A percentile compares a stretch with the other conserved stretches of the same genome.
Conservation (phyloP, 352 stramenopile species). For the Pythium apleroticum region DNA sequence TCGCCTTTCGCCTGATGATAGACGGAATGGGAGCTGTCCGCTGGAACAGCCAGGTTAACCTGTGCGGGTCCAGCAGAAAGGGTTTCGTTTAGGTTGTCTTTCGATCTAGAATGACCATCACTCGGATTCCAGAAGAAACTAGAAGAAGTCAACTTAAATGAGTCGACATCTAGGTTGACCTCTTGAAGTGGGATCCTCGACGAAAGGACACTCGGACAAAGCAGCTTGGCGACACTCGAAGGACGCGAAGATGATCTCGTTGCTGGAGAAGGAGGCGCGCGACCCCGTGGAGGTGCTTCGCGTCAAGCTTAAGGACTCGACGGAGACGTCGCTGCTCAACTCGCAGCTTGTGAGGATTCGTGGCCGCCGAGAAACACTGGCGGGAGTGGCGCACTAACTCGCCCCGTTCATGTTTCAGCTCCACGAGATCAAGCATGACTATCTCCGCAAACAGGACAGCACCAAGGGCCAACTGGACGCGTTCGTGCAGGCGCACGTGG, state of each 20-base stretch:
- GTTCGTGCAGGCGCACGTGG: conserved; percentile 76
- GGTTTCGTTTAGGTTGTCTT: conserved; percentile 9
- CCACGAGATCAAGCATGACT: conserved; percentile 85
- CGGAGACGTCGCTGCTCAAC: conserved; percentile 79
- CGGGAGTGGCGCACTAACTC: not conserved
- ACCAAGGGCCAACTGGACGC: conserved; percentile 71
- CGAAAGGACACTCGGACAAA: too few species aligned
- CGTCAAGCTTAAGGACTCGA: conserved; percentile 81
- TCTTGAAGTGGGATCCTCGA: not conserved
- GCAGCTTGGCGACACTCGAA: not conserved
- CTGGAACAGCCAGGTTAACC: conserved; percentile 8
- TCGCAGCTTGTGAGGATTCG: conserved; percentile 54
- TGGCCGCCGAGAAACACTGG: not conserved
- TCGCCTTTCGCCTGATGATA: not conserved
- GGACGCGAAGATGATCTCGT: conserved; percentile 54
- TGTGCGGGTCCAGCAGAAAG: not conserved
- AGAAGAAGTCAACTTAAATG: not conserved
- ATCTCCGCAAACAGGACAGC: conserved; percentile 67
- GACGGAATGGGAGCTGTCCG: not conserved
- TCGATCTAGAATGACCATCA: conserved; percentile 16
- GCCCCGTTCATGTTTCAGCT: conserved; percentile 33
- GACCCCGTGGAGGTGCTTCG: conserved; percentile 82
- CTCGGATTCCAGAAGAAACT: not conserved
- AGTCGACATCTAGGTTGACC: not conserved
- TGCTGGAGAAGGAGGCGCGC: conserved; percentile 81